Evolutionary conservation across 257 asterid species (phyloP), one percentile per base, ranked within the genome.

Genomic region (Apocynum venetum): DNA sequence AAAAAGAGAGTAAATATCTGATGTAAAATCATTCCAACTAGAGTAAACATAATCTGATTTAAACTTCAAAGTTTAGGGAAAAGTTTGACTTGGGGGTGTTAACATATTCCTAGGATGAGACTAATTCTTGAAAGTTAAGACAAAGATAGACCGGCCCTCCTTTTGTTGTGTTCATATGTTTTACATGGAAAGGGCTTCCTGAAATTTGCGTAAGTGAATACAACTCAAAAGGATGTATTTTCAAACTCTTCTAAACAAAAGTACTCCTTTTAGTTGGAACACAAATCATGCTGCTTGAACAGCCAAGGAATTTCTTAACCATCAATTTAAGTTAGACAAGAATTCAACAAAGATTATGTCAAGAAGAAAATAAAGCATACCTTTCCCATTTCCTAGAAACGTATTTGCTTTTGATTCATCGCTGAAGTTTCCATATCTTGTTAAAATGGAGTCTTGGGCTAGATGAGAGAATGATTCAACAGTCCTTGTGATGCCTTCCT

Each of bases 361-460:
- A 49, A 78, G 55, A 6, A 12, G 17, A 56, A 56, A 36, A 47
- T 31, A 66, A 53, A 66, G 61, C 36, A 44, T 36, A 95, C 99
- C 97, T 85, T 86, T 91, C 79, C 99, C 97, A 76, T 85, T 80
- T 73, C 98, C 97, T 40, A 96, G 83, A 77, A 91, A 82, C 80
- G 78, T 84, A 73, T 91, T 92, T 83, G 89, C 88, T 84, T 89
- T 91, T 67, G 99, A 88, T 53, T 80, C 90, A 82, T 84, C 92
- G 38, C 76, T 83, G 52, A 79, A 76, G 84, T 82, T 82, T 60
- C 76, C 60, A 81, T 77, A 81, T 80, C 90, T 83, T 71, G 69
- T 69, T 43, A 81, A 80, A 80, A 87, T 79, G 11, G 91, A 86
- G 77, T 85, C 92, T 78, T 79, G 77, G 10, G 88, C 85, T 75